phyloP scores from a whole-genome alignment of 176 grass and related monocot species.

The Tillandsia fasciculata region DNA sequence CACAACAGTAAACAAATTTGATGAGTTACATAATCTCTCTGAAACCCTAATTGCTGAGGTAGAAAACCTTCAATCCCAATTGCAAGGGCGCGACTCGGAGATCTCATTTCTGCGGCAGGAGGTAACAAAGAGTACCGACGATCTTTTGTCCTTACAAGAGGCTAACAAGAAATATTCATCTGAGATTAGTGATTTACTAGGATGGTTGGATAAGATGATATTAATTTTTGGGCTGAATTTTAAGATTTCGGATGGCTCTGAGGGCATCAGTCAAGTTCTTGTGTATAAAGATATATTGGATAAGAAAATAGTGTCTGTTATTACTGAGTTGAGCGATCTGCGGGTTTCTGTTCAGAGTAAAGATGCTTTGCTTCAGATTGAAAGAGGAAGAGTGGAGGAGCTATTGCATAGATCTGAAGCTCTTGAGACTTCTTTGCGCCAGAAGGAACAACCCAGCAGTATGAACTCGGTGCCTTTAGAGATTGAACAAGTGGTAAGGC shows the following conservation, averaged over 20 bases:
- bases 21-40: conserved; percentile 89
- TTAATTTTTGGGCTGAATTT: conserved; percentile 46
- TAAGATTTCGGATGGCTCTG: conserved; percentile 35
- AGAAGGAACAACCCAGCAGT: conserved; percentile 51
- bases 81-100: conserved; percentile 75
- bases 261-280: conserved; percentile 34
- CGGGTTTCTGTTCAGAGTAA: conserved; percentile 51
- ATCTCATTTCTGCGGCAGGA: conserved; percentile 94
- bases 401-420: conserved; percentile 55
- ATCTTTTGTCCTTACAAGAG: conserved; percentile 78
- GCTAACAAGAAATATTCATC: conserved; percentile 51
- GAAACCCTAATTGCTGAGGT: conserved; percentile 88
- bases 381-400: conserved; percentile 68
- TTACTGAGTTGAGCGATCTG: conserved; percentile 62
- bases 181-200: conserved; percentile 52
- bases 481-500: conserved; percentile 73
- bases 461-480: conserved; percentile 56
- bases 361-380: conserved; percentile 67
- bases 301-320: conserved; percentile 53
- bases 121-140: conserved; percentile 76
- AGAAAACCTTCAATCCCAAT: conserved; percentile 79
- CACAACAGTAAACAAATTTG: conserved; percentile 79
- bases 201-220: conserved; percentile 59
- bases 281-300: conserved; percentile 61
- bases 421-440: conserved; percentile 59